Base-by-base conservation (phyloP, 345 rosid species). In the Turnera subulata region DNA sequence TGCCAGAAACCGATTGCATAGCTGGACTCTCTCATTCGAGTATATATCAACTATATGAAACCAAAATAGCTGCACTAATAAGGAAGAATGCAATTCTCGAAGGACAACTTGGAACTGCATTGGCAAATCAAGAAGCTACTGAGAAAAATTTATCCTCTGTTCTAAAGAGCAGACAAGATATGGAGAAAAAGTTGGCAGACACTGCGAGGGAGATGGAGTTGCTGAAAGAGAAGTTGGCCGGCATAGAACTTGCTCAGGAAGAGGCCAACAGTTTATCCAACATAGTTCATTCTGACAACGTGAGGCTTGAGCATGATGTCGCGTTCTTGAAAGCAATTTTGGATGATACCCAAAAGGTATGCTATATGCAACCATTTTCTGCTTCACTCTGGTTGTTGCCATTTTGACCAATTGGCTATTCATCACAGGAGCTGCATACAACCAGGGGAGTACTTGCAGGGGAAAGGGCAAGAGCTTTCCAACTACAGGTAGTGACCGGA, bases 301-400 rank as follows among this genome's bases (percentile, higher is more conserved):
- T 89, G 15, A 85, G 97, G 81, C 97, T 93, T 4, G 99, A 93
- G 78, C 99, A 93, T 61, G 99, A 89, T 24, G 87, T 89, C 32
- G 99, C 99, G 52, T 93, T 89, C 73, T 85, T 93, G 7, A 89
- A 87, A 85, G 99, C 99, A 15, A 87, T 93, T 59, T 66, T 93
- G 59, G 96, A 90, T 38, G 99, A 93, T 58, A 87, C 96, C 16
- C 97, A 90, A 61, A 93, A 93, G 97, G 97, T 93, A 74, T 11
- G 22, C 0, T 43, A 16, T 25, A 7, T 38, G 39, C 25, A 10
- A 38, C 46, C 5, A 5, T 18, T 15, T 56, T 55, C 15, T 20
- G 42, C 29, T 19, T 15, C 19, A 53, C 24, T 6, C 50, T 42
- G 23, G 49, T 24, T 53, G 15, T 40, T 42, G 17, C 43, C 6